phyloP scores from a whole-genome alignment of 306 rosid species.

The Hippophae rhamnoides region DNA sequence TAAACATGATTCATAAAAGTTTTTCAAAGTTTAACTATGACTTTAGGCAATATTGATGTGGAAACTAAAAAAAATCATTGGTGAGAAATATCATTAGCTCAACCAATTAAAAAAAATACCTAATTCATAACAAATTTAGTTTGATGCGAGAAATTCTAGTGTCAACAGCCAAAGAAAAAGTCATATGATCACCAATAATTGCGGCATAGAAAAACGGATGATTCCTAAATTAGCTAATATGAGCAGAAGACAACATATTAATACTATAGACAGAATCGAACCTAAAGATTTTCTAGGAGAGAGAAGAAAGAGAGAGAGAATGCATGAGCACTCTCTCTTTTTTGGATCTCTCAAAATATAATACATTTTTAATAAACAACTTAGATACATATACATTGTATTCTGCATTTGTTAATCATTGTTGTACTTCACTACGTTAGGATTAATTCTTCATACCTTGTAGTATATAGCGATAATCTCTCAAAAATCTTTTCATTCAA shows the following conservation, averaged over 20 bases:
- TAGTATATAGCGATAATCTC: neutral
- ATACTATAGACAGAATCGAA: slow-evolving; percentile 22
- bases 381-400: neutral
- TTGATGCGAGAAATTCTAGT: slow-evolving; percentile 6
- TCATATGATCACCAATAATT: slow-evolving; percentile 51
- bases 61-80: too few relatives aligned
- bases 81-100: too few relatives aligned
- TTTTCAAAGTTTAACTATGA: too few relatives aligned
- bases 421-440: neutral
- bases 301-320: slow-evolving; percentile 20
- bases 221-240: slow-evolving; percentile 23
- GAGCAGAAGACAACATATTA: slow-evolving; percentile 17
- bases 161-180: slow-evolving; percentile 36
- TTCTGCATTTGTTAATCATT: neutral
- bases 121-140: too few relatives aligned
- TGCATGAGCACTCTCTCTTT: slow-evolving; percentile 43
- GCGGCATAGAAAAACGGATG: slow-evolving; percentile 39
- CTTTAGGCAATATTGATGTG: too few relatives aligned
- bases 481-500: neutral
- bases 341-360: slow-evolving; percentile 25
- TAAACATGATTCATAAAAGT: too few relatives aligned
- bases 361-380: neutral
- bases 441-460: neutral
- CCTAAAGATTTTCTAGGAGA: slow-evolving; percentile 11
- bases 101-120: too few relatives aligned